Base-by-base conservation (phyloP, 1,284 basidiomycete species). In the Pseudozyma flocculosa region DNA sequence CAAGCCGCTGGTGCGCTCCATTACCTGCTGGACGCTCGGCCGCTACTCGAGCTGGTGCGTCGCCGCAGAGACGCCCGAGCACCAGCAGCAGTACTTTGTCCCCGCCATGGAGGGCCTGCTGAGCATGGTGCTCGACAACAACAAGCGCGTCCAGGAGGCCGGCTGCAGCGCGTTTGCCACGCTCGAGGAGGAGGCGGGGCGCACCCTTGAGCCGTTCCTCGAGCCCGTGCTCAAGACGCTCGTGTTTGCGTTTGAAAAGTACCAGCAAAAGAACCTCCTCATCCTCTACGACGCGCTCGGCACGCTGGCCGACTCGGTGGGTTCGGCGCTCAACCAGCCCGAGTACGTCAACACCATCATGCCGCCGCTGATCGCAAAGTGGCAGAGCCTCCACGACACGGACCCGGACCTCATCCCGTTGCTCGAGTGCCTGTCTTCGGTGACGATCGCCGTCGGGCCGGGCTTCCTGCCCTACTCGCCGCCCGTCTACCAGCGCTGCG, bases 1-100 rank as follows among this genome's bases (percentile, higher is more conserved):
- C 44, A 97, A 97, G 88, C 94, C 95, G 30, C 85, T 98, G 29
- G 91, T 99, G 8, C 88, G 95, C 48, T 96, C 93, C 14, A 99
- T 99, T 78, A 92, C 94, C 17, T 99, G 95, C 79, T 99, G 95
- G 95, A 97, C 94, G 0, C 83, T 99, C 15, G 93, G 94, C n/a
- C 87, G 95, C 44, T 99, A 99, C 80, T 92, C 94, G 34, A 90
- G 88, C 74, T 98, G 95, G 95, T 91, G 89, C 49, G 81, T 84
- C 66, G 89, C 88, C 10, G 85, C 87, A 23, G 83, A 79, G 84
- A 61, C 88, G 84, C 26, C 87, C 86, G 91, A 93, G 64, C 92
- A 96, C 80, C 89, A 88, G 81, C 87, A 84, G 56, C 84, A 84
- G 50, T 97, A 88, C 81, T 97, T 98, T 76, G 87, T 97, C 26